Evolutionary conservation across 2,329 filamentous ascomycete species (phyloP).

Genomic region (Nannizziopsis arthrosporioides): DNA sequence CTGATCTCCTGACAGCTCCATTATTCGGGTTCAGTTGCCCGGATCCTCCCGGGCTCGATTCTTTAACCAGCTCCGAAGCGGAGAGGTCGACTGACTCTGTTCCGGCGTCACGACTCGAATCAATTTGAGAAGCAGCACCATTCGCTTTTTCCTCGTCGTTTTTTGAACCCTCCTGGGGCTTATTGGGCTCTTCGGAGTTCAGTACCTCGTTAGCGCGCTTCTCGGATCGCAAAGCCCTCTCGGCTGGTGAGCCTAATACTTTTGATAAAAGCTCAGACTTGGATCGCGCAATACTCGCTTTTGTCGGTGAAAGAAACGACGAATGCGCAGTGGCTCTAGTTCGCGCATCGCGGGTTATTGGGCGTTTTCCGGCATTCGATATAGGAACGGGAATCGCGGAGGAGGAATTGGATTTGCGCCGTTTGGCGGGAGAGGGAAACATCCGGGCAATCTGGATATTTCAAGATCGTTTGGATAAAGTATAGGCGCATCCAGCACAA

Average conservation of each 20-base stretch:
- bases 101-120: not conserved
- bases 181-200: not conserved
- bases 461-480: not conserved
- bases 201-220: constrained; percentile 15
- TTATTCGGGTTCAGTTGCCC: not conserved
- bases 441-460: constrained; percentile 24
- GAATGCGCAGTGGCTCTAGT: constrained; percentile 32
- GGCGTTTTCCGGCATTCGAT: constrained; percentile 28
- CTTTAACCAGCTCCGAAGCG: not conserved
- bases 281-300: constrained; percentile 50
- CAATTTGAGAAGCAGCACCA: not conserved
- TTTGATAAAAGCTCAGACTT: constrained; percentile 48
- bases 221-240: constrained; percentile 22
- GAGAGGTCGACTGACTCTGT: not conserved
- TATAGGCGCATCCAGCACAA: not conserved
- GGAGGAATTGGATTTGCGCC: constrained; percentile 51
- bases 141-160: not conserved
- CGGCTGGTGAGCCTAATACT: constrained; percentile 30
- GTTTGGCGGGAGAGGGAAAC: constrained; percentile 51
- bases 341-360: constrained; percentile 16
- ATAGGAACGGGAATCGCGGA: constrained; percentile 35
- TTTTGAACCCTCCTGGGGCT: not conserved
- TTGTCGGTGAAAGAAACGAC: constrained; percentile 57
- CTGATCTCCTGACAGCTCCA: constrained; percentile 1
- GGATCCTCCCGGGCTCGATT: not conserved